Conservation (phyloP, 805 yeast genomes). For the Pichia paraexigua region DNA sequence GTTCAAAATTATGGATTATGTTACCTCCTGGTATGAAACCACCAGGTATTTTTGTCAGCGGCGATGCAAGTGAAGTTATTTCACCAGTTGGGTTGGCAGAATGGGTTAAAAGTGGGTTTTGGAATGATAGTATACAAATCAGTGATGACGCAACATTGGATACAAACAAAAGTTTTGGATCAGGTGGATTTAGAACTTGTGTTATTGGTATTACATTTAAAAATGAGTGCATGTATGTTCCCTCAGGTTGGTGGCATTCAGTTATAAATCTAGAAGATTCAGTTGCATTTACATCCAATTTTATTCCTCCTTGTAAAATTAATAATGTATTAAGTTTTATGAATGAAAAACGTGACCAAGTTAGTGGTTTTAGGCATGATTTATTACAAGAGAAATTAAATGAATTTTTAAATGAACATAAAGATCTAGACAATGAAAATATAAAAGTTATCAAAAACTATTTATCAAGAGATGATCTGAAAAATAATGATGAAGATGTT, state of each 20-base stretch:
- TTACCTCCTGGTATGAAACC: conserved; percentile 69
- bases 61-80: conserved; percentile 79
- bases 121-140: conserved; percentile 54
- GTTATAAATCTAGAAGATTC: conserved; percentile 79
- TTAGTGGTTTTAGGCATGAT: conserved; percentile 69
- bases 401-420: conserved; percentile 21
- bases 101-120: conserved; percentile 81
- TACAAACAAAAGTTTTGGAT: conserved; percentile 12
- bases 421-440: conserved; percentile 11
- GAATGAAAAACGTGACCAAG: conserved; percentile 56
- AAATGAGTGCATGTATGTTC: conserved; percentile 83
- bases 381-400: conserved; percentile 35
- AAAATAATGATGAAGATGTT: conserved; percentile 48
- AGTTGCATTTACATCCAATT: conserved; percentile 86
- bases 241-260: conserved; percentile 97
- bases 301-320: conserved; percentile 62
- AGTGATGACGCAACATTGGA: conserved; percentile 28
- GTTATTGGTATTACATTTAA: conserved; percentile 67
- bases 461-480: conserved; percentile 9
- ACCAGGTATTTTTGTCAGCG: conserved; percentile 78
- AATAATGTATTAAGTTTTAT: conserved; percentile 60
- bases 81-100: conserved; percentile 90
- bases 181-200: conserved; percentile 31
- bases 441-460: conserved; percentile 8
- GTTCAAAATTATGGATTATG: conserved; percentile 83